Evolutionary conservation across 352 stramenopile genomes (phyloP).

Genomic region (Globisporangium rhizosaccharum): DNA sequence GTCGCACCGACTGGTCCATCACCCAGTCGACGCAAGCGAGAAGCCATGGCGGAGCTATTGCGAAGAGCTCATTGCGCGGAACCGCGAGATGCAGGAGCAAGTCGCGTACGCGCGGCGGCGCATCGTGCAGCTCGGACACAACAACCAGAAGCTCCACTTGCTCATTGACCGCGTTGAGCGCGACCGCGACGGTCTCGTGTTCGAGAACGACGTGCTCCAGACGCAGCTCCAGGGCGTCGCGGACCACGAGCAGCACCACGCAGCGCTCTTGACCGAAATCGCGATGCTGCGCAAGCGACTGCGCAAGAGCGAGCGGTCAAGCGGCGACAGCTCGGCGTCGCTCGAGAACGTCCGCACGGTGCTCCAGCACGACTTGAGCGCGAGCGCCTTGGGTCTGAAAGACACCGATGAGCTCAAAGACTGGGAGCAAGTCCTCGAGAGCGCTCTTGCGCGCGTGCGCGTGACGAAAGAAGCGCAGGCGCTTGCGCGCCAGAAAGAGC

Average conservation of each 20-base stretch:
- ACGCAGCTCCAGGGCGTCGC: constrained; percentile 66
- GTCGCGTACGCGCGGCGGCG: constrained; percentile 49
- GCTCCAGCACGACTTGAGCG: constrained; percentile 21
- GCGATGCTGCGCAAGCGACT: constrained; percentile 37
- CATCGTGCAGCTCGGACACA: constrained; percentile 66
- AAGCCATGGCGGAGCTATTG: constrained; percentile 71
- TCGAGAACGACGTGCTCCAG: constrained; percentile 81
- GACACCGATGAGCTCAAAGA: constrained; percentile 60
- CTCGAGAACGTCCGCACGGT: constrained; percentile 25
- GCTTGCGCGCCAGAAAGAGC: constrained; percentile 63
- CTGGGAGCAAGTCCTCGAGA: constrained; percentile 67
- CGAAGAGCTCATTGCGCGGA: constrained; percentile 62
- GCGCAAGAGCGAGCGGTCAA: constrained; percentile 21
- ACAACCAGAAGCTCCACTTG: constrained; percentile 81
- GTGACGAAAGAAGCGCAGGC: constrained; percentile 69
- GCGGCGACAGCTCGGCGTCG: not conserved
- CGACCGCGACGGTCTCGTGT: constrained; percentile 71
- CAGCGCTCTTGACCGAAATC: constrained; percentile 61
- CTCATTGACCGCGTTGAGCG: constrained; percentile 80
- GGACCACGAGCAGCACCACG: constrained; percentile 60
- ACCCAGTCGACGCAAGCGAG: not conserved
- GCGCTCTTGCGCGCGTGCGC: constrained; percentile 46
- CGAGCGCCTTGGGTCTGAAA: constrained; percentile 16
- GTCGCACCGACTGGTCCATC: not conserved
- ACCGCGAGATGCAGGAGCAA: constrained; percentile 77